Evolutionary conservation across 179 eudicot species (phyloP).

Genomic region (Gypsophila paniculata): DNA sequence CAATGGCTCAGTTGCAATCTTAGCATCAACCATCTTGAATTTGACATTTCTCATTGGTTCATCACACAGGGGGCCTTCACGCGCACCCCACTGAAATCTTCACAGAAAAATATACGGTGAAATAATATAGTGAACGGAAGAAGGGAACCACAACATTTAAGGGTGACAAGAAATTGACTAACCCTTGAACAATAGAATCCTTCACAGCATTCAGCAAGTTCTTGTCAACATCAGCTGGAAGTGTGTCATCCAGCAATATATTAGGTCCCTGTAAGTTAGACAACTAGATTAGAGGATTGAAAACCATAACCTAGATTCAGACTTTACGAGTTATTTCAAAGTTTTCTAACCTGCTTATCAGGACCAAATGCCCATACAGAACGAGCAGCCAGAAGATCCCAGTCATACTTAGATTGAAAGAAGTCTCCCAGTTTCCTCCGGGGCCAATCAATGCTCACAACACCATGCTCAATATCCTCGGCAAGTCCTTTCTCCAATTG

Average conservation of each 20-base stretch:
- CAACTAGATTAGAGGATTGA: constrained; percentile 7
- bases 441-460: constrained; percentile 89
- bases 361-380: constrained; percentile 99
- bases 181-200: constrained; percentile 99
- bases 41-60: constrained; percentile 98
- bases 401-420: constrained; percentile 87
- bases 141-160: background rate
- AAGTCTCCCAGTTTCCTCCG: constrained; percentile 80
- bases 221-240: constrained; percentile 97
- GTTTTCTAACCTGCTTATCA: constrained; percentile 71
- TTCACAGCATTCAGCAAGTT: constrained; percentile 75
- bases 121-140: constrained; percentile 1
- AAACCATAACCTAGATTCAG: background rate
- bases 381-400: constrained; percentile 99
- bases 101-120: constrained; percentile 6
- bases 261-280: constrained; percentile 73
- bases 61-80: constrained; percentile 98
- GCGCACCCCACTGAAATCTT: constrained; percentile 99
- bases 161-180: constrained; percentile 14
- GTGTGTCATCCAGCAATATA: constrained; percentile 91
- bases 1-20: constrained; percentile 88
- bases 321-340: background rate
- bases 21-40: constrained; percentile 96
- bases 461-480: constrained; percentile 88
- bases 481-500: constrained; percentile 97